phyloP scores from a whole-genome alignment of 139 green algal species.

The Yamagishiella unicocca region DNA sequence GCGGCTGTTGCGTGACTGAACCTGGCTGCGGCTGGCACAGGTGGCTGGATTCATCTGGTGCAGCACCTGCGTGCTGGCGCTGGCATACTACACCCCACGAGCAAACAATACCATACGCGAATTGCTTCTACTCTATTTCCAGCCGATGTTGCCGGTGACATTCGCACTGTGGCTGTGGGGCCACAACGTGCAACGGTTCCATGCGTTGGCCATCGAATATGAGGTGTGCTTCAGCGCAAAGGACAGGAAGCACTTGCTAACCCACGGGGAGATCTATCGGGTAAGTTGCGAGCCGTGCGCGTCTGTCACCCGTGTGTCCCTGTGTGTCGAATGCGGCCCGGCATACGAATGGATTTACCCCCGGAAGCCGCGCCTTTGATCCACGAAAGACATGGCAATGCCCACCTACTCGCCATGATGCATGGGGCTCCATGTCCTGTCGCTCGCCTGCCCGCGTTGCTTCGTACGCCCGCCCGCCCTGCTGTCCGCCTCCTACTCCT shows the following conservation, averaged over 20 bases:
- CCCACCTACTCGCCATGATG: too few relatives aligned
- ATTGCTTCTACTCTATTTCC: slow-evolving; percentile 81
- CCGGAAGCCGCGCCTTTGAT: too few relatives aligned
- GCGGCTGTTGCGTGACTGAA: background rate
- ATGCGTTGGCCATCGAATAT: slow-evolving; percentile 69
- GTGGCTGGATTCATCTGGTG: background rate
- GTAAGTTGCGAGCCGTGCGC: slow-evolving; percentile 19
- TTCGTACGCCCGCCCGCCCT: too few relatives aligned
- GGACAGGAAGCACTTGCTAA: slow-evolving; percentile 72
- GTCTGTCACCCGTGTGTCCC: too few relatives aligned
- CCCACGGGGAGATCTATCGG: slow-evolving; percentile 42
- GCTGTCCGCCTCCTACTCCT: too few relatives aligned
- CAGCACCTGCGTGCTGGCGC: background rate
- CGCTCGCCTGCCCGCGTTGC: too few relatives aligned
- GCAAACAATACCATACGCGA: slow-evolving; percentile 1
- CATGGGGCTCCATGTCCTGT: too few relatives aligned
- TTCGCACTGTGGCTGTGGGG: slow-evolving; percentile 88
- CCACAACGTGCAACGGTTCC: slow-evolving; percentile 71
- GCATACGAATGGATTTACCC: too few relatives aligned
- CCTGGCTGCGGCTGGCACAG: background rate
- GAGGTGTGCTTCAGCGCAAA: slow-evolving; percentile 76
- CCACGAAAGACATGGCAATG: too few relatives aligned
- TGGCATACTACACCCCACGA: background rate
- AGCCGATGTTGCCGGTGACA: slow-evolving; percentile 78
- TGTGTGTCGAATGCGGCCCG: too few relatives aligned